phyloP scores from a whole-genome alignment of 164 flowering plant genomes.

The Kalanchoe fedtschenkoi region DNA sequence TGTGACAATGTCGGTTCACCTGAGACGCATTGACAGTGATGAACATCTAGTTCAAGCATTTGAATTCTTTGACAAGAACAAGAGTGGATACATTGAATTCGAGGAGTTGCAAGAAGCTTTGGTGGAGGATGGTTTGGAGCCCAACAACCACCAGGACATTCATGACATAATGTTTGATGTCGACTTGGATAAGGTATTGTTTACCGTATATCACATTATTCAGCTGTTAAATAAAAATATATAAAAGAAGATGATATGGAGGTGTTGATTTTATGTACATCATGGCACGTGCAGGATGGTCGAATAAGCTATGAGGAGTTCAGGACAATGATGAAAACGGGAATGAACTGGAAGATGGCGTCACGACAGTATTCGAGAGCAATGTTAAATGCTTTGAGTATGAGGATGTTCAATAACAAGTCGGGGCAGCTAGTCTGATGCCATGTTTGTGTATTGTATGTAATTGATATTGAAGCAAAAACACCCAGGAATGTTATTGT shows the following conservation, averaged over 20 bases:
- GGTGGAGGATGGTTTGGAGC: conserved; percentile 30
- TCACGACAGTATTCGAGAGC: not conserved
- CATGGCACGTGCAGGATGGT: conserved; percentile 65
- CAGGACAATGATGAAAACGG: conserved; percentile 57
- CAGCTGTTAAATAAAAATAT: not conserved
- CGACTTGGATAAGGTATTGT: conserved; percentile 54
- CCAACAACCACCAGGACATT: conserved; percentile 38
- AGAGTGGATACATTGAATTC: conserved; percentile 59
- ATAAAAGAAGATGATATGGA: too few species aligned
- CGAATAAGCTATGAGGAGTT: conserved; percentile 68
- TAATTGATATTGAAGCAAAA: too few species aligned
- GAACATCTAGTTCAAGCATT: conserved; percentile 53
- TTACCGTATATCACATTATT: not conserved
- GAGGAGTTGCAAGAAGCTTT: conserved; percentile 59
- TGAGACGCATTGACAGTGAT: conserved; percentile 42
- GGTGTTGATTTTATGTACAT: too few species aligned
- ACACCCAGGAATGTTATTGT: too few species aligned
- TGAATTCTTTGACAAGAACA: conserved; percentile 57
- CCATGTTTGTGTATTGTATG: too few species aligned
- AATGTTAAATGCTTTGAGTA: not conserved
- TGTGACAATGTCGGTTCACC: conserved; percentile 49
- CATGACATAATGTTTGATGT: conserved; percentile 53
- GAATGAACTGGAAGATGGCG: conserved; percentile 63
- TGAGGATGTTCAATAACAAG: conserved; percentile 1
- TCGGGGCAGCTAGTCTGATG: conserved; percentile 1